Percentiles rank a stretch among this genome's conserved stretches.
Evolutionary conservation across 305 asterid genomes (phyloP).

Genomic region (Fraxinus ornus): DNA sequence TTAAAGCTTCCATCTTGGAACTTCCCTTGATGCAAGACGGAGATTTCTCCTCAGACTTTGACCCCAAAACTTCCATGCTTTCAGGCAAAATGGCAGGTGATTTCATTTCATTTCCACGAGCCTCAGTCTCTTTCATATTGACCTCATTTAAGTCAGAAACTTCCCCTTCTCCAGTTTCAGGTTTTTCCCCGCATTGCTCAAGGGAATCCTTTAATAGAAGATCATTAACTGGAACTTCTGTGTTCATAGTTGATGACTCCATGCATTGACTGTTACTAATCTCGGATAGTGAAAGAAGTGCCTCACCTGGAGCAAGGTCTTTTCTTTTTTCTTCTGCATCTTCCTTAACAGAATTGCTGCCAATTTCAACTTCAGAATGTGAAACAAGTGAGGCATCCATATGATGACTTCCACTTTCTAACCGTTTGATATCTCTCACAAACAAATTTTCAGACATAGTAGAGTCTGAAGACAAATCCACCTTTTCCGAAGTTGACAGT

Average conservation of each 20-base stretch:
- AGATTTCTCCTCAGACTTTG: background rate
- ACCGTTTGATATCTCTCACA: slow-evolving; percentile 16
- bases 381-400: slow-evolving; percentile 27
- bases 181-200: background rate
- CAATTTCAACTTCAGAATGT: slow-evolving; percentile 16
- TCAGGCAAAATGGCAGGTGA: background rate
- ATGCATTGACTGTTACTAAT: slow-evolving; percentile 10
- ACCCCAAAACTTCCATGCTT: background rate
- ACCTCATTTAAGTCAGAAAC: slow-evolving; percentile 1
- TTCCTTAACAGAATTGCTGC: slow-evolving; percentile 15
- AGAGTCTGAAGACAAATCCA: slow-evolving; percentile 19
- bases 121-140: slow-evolving; percentile 23
- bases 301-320: background rate
- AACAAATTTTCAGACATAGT: slow-evolving; percentile 23
- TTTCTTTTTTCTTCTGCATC: slow-evolving; percentile 22
- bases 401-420: slow-evolving; percentile 17
- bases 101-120: slow-evolving; percentile 19
- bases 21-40: background rate
- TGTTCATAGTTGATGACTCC: slow-evolving; percentile 12
- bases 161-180: slow-evolving; percentile 5
- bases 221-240: slow-evolving; percentile 11
- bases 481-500: slow-evolving; percentile 12
- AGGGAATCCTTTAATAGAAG: background rate
- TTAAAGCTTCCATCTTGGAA: background rate
- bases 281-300: slow-evolving; percentile 19